Percentiles rank a stretch among this genome's conserved stretches.
These are phyloP conservation scores for Chionographis japonica DNA, from an alignment of 106 monocot species.

Conservation along the genomic window DNA sequence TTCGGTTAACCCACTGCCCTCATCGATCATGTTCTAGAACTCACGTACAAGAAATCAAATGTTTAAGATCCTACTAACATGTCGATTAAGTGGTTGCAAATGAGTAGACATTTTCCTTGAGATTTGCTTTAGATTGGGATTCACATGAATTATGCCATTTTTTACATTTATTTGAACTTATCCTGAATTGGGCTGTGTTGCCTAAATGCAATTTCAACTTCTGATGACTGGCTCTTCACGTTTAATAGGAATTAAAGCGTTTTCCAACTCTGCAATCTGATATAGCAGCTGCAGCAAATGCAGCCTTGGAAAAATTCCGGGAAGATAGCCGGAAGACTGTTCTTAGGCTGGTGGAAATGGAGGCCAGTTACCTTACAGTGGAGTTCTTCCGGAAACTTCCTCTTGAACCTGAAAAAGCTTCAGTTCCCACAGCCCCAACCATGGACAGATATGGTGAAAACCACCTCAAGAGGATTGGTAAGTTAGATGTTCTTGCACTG, in stretches of 20 bases:
- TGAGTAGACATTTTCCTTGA: no score
- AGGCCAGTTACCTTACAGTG: conserved; percentile 82
- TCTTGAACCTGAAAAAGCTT: conserved; percentile 65
- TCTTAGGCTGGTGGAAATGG: conserved; percentile 84
- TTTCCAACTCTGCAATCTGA: conserved; percentile 87
- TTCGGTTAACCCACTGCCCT: no score
- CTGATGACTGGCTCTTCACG: not conserved
- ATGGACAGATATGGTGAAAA: conserved; percentile 54
- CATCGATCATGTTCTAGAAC: no score
- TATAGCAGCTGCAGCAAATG: conserved; percentile 89
- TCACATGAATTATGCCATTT: no score
- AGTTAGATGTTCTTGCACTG: not conserved
- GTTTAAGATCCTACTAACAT: no score
- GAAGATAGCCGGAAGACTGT: conserved; percentile 84
- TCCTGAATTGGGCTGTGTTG: no score
- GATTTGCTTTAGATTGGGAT: no score
- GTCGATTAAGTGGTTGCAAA: no score
- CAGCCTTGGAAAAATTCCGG: conserved; percentile 80
- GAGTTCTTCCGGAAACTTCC: conserved; percentile 92
- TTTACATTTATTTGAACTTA: no score
- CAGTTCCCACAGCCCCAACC: conserved; percentile 25
- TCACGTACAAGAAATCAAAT: no score
- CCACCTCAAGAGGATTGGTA: conserved; percentile 85
- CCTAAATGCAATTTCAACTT: not conserved
- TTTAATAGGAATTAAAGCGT: conserved; percentile 70